Evolutionary conservation across 2,329 filamentous ascomycete species (phyloP), one percentile per base, ranked within the genome.

Genomic region (Diaporthe sp.): DNA sequence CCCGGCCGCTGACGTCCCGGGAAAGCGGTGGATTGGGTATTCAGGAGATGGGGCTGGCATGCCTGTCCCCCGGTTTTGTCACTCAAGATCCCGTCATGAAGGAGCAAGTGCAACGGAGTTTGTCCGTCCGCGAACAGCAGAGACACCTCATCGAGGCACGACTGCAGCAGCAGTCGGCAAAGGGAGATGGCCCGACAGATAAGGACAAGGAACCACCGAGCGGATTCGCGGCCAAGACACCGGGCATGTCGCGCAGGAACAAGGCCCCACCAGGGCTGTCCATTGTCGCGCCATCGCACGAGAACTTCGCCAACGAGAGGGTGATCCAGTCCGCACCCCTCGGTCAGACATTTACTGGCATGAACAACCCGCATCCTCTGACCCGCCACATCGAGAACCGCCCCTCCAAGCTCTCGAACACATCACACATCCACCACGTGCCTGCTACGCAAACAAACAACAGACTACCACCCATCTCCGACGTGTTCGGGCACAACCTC

Each of bases 11-110:
- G 84, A 97, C 95, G 12, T 93, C 93, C 34, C 91, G 95, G 79
- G 95, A 97, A 31, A 73, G 74, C 75, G 89, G 89, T 61, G 91
- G 93, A 31, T 86, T 97, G 51, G 94, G 90, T 57, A 96, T 98
- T 81, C 95, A 98, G 80, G 95, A 98, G 84, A 94, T 98, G 37
- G 97, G 97, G 75, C 89, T 98, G 74, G 96, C 96, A 57, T 99
- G 97, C 81, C 88, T 99, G 73, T 98, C 97, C 2, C 97, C 97
- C 0, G 97, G 97, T 72, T 98, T 99, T 81, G 93, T 97, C 79
- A 98, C 97, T 22, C 94, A 98, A 80, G 95, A 99, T 84, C 96
- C 97, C n/a, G 91, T 94, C 28, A 97, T 98, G 95, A 93, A 97
- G 82, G 95, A 98, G 84, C 96, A 98, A 84, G 87, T 99, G 72